Evolutionary conservation across 2,329 filamentous ascomycete species (phyloP).

Genomic region (Xylaria sp.): DNA sequence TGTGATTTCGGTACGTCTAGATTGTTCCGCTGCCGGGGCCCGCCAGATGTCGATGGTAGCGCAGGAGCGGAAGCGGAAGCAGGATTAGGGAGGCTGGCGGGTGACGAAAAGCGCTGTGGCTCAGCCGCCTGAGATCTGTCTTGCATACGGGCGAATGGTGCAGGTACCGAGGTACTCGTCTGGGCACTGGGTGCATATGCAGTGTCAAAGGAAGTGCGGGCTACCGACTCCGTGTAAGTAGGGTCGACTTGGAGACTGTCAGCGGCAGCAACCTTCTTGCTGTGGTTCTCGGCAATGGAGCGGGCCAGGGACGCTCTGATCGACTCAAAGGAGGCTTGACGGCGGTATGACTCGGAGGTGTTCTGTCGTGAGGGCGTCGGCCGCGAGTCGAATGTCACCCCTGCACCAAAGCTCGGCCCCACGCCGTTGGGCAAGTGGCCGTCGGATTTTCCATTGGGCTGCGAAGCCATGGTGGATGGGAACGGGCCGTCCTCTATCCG

Average conservation of each 20-base stretch:
- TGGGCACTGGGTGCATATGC: slow-evolving; percentile 20
- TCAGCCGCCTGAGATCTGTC: slow-evolving; percentile 29
- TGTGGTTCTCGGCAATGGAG: slow-evolving; percentile 31
- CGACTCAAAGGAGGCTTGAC: slow-evolving; percentile 34
- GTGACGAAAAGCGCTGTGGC: slow-evolving; percentile 60
- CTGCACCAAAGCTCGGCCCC: slow-evolving; percentile 30
- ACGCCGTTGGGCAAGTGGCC: slow-evolving; percentile 27
- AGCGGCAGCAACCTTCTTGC: slow-evolving; percentile 30
- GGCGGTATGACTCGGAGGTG: slow-evolving; percentile 30
- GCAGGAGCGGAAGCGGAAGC: slow-evolving; percentile 44
- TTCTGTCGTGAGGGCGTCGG: slow-evolving; percentile 19
- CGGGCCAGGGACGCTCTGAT: slow-evolving; percentile 31
- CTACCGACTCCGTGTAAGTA: slow-evolving; percentile 14
- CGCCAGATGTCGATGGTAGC: slow-evolving; percentile 46
- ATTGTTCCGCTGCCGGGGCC: slow-evolving; percentile 76
- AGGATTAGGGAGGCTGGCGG: slow-evolving; percentile 49
- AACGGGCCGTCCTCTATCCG: slow-evolving; percentile 39
- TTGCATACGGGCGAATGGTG: slow-evolving; percentile 27
- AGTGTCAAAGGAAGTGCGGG: slow-evolving; percentile 15
- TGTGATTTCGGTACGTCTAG: slow-evolving; percentile 73
- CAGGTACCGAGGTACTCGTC: slow-evolving; percentile 21
- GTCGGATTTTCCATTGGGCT: slow-evolving; percentile 51
- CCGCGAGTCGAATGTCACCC: slow-evolving; percentile 7
- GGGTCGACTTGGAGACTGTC: slow-evolving; percentile 22
- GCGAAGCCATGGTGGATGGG: slow-evolving; percentile 53